These are phyloP conservation scores for Conticribra weissflogii DNA, from an alignment of 108 stramenopile species.

Conservation along the genomic window DNA sequence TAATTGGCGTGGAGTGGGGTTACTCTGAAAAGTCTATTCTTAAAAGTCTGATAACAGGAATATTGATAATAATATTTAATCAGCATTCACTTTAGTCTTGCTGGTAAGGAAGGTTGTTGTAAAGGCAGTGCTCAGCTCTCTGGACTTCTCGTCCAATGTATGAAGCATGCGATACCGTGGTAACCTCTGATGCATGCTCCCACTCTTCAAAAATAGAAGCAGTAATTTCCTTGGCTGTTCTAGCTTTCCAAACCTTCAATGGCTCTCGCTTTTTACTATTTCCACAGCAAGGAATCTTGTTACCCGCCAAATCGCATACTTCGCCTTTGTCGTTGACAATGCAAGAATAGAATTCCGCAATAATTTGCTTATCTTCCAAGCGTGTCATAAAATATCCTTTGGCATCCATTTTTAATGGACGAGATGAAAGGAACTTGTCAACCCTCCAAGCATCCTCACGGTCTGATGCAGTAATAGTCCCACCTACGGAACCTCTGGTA, in stretches of 20 bases:
- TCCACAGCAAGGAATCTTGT: slow-evolving; percentile 44
- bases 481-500: neutral
- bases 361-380: slow-evolving; percentile 34
- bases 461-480: neutral
- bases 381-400: slow-evolving; percentile 62
- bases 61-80: neutral
- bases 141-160: slow-evolving; percentile 66
- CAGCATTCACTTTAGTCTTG: slow-evolving; percentile 47
- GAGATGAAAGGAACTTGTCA: slow-evolving; percentile 49
- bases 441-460: slow-evolving; percentile 21
- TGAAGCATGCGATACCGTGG: slow-evolving; percentile 55
- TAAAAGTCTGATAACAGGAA: neutral
- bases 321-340: slow-evolving; percentile 64
- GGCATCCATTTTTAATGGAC: slow-evolving; percentile 46
- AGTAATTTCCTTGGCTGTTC: slow-evolving; percentile 66
- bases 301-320: slow-evolving; percentile 58
- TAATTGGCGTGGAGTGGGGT: too few relatives aligned
- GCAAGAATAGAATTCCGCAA: slow-evolving; percentile 54
- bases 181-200: slow-evolving; percentile 37
- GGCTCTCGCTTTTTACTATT: slow-evolving; percentile 46
- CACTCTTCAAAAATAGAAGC: slow-evolving; percentile 54
- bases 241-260: slow-evolving; percentile 44
- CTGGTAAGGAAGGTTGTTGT: slow-evolving; percentile 36
- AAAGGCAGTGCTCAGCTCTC: slow-evolving; percentile 54
- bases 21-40: too few relatives aligned